Evolutionary conservation across 2,329 filamentous ascomycete species (phyloP), one percentile per base, ranked within the genome.

Genomic region (Aspergillus sp.): DNA sequence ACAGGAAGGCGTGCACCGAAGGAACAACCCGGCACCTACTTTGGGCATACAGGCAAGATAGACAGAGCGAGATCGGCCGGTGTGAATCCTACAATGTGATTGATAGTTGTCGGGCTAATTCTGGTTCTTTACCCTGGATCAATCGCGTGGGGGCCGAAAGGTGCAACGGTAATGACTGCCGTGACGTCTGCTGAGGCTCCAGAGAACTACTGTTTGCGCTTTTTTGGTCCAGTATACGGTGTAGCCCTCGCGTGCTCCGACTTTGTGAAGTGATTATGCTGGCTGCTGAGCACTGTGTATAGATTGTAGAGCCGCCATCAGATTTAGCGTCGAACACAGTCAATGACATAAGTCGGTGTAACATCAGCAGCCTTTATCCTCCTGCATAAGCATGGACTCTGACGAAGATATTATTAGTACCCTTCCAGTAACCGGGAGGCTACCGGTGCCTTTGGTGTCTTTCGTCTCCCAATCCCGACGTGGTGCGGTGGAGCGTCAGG

Each of bases 381-480:
- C 27, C 40, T 37, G 41, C 20, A 53, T 46, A 15, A 45, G 41
- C 51, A 53, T 42, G 20, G 24, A 17, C 13, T 30, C 11, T 41
- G 15, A 37, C 34, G 41, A 27, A 22, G 48, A 27, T 53, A 53
- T 53, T 39, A 37, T 53, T 53, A 53, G 51, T 15, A 46, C 22
- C 51, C 44, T 30, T 27, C 4, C 22, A 46, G 44, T 30, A 9
- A 30, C 27, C 27, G 27, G 27, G 8, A 30, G 27, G 27, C 27
- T 30, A 9, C 27, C 9, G 27, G 27, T 30, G 27, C 27, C 27
- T 30, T 30, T 30, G 22, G 20, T 17, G 12, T 17, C 13, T 15
- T 27, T 46, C 13, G 44, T 30, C 27, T 24, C 13, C 20, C 40
- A 30, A 15, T 22, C 17, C 17, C 30, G 49, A 52, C 24, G 15